Conservation (phyloP, 495 filamentous ascomycete genomes). For the Terfezia boudieri region DNA sequence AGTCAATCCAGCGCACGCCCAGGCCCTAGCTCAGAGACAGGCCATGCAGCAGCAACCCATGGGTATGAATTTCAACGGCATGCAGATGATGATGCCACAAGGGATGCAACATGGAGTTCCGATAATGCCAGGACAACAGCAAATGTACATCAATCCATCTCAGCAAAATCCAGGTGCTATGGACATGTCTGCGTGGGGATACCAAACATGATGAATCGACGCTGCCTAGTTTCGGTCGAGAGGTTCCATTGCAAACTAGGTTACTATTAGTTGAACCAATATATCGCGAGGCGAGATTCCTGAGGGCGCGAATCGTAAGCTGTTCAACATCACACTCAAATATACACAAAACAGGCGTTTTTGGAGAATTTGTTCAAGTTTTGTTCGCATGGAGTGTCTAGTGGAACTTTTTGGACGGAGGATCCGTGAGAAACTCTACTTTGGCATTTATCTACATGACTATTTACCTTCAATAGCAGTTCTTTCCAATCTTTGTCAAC, state of each 20-base stretch:
- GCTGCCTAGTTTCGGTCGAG: too few relatives aligned
- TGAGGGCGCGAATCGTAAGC: neutral
- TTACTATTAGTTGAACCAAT: too few relatives aligned
- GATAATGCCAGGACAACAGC: neutral
- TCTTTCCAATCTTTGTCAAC: neutral
- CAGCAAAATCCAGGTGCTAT: neutral
- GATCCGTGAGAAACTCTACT: neutral
- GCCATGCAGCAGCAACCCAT: neutral
- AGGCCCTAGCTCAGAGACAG: neutral
- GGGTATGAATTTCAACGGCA: neutral
- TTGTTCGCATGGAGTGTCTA: neutral
- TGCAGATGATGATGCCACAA: neutral
- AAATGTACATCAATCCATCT: neutral
- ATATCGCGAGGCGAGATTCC: too few relatives aligned
- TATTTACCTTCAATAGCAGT: neutral
- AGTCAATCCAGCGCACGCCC: neutral
- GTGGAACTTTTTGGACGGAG: neutral
- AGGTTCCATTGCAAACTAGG: too few relatives aligned
- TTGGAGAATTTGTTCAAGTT: neutral
- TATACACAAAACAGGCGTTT: neutral
- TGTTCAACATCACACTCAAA: neutral
- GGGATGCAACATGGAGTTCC: neutral
- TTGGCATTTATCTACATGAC: neutral
- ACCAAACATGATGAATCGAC: neutral
- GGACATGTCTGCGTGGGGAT: neutral